Evolutionary conservation across 148 eudicot genomes (phyloP).

Genomic region (Spergularia bocconei): DNA sequence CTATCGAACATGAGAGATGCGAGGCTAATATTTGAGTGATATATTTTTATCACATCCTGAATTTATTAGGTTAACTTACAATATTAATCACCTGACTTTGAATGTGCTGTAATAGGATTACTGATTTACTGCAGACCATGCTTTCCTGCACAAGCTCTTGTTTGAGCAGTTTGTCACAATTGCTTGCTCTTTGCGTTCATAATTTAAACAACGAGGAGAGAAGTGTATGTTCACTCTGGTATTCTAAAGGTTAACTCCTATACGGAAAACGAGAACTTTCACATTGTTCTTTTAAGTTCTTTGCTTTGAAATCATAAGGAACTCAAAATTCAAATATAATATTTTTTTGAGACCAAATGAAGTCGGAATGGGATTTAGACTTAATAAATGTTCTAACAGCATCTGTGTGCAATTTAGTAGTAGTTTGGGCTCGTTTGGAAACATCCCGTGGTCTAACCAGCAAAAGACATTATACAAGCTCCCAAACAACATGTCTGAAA

Average conservation of each 20-base stretch:
- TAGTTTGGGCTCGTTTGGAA: conserved; percentile 79
- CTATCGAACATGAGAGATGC: no score
- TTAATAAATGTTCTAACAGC: conserved; percentile 64
- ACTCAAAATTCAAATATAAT: not conserved
- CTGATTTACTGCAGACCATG: conserved; percentile 62
- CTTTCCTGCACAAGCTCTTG: conserved; percentile 46
- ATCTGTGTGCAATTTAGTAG: conserved; percentile 69
- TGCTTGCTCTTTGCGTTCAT: conserved; percentile 60
- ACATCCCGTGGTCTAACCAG: conserved; percentile 52
- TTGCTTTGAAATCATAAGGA: not conserved
- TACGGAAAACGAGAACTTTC: not conserved
- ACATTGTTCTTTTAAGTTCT: not conserved
- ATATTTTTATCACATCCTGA: no score
- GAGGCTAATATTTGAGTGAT: no score
- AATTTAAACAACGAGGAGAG: conserved; percentile 58
- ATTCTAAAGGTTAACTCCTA: not conserved
- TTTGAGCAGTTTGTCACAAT: conserved; percentile 72
- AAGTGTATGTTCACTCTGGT: conserved; percentile 32
- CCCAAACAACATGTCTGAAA: conserved; percentile 73
- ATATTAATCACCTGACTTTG: not conserved
- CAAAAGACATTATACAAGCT: conserved; percentile 74
- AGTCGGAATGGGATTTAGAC: conserved; percentile 82
- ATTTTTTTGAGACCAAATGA: conserved; percentile 41
- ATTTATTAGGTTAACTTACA: no score
- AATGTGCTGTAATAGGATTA: conserved; percentile 38